These are phyloP conservation scores for Ascobolus immersus DNA, from an alignment of 495 filamentous ascomycete species.

Conservation along the genomic window DNA sequence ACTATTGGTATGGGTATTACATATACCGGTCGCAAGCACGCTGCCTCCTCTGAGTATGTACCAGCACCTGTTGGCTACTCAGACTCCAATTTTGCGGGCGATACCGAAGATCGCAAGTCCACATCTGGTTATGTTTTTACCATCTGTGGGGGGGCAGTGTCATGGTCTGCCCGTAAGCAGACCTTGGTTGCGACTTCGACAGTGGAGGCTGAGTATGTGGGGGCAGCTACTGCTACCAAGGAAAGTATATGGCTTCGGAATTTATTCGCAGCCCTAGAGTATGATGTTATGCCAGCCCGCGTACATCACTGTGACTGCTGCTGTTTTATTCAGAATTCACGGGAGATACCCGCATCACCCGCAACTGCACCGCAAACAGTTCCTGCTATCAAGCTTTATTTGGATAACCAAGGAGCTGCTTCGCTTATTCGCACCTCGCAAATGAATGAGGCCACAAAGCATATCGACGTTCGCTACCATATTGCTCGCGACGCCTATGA, in stretches of 20 bases:
- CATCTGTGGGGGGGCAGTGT: constrained; percentile 4
- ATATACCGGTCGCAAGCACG: background rate
- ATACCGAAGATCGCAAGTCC: constrained; percentile 5
- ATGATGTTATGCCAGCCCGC: too few relatives aligned
- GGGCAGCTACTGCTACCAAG: constrained; percentile 1
- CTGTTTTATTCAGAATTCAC: too few relatives aligned
- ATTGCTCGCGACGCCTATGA: constrained; percentile 5
- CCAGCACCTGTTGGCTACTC: background rate
- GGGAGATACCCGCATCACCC: too few relatives aligned
- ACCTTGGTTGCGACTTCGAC: constrained; percentile 1
- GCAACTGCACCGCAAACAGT: too few relatives aligned
- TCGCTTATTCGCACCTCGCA: too few relatives aligned
- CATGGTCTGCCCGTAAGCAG: constrained; percentile 9
- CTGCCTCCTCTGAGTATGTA: background rate
- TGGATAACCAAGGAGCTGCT: too few relatives aligned
- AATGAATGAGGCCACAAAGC: constrained; percentile 7
- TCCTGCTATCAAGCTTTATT: too few relatives aligned
- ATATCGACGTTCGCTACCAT: constrained; percentile 11
- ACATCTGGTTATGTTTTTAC: constrained; percentile 7
- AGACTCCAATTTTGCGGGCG: constrained; percentile 5
- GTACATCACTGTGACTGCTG: too few relatives aligned
- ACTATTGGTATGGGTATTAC: background rate
- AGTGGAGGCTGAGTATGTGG: constrained; percentile 7
- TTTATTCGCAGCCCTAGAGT: constrained; percentile 1
- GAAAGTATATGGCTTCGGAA: constrained; percentile 3